Percentiles rank a stretch among this genome's conserved stretches.
These are phyloP conservation scores for Collybiopsis luxurians DNA, from an alignment of 768 basidiomycete genomes.

Conservation along the genomic window DNA sequence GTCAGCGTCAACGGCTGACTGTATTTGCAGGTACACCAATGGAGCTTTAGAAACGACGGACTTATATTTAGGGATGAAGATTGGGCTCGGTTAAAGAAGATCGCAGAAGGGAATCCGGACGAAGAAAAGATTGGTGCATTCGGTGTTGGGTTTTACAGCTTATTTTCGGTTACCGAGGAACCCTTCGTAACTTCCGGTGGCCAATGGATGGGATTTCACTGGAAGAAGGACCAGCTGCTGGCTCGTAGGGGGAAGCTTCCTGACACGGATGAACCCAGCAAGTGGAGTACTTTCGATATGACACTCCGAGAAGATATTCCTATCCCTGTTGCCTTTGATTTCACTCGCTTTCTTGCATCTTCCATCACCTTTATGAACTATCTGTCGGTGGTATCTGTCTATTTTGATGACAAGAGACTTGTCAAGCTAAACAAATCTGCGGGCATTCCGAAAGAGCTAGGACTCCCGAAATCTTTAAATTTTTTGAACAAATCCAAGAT, in stretches of 20 bases:
- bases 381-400: conserved; percentile 74
- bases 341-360: conserved; percentile 85
- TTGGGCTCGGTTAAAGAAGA: conserved; percentile 88
- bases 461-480: conserved; percentile 56
- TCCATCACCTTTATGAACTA: conserved; percentile 92
- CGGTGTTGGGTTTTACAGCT: conserved; percentile 81
- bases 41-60: conserved; percentile 88
- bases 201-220: conserved; percentile 26
- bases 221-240: conserved; percentile 49
- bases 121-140: conserved; percentile 97
- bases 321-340: conserved; percentile 81
- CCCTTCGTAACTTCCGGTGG: conserved; percentile 82
- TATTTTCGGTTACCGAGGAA: conserved; percentile 82
- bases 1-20: neutral
- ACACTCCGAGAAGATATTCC: conserved; percentile 74
- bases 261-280: conserved; percentile 29
- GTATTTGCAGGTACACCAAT: conserved; percentile 42
- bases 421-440: conserved; percentile 62
- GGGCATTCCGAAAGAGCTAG: conserved; percentile 48
- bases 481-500: conserved; percentile 51
- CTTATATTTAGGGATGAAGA: conserved; percentile 79
- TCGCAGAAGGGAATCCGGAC: conserved; percentile 92
- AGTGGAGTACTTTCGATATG: conserved; percentile 93
- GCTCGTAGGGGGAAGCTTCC: conserved; percentile 75
- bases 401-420: conserved; percentile 75